Base-by-base conservation (phyloP, 192 early-diverging fungal species). In the Neocallimastix lanati region DNA sequence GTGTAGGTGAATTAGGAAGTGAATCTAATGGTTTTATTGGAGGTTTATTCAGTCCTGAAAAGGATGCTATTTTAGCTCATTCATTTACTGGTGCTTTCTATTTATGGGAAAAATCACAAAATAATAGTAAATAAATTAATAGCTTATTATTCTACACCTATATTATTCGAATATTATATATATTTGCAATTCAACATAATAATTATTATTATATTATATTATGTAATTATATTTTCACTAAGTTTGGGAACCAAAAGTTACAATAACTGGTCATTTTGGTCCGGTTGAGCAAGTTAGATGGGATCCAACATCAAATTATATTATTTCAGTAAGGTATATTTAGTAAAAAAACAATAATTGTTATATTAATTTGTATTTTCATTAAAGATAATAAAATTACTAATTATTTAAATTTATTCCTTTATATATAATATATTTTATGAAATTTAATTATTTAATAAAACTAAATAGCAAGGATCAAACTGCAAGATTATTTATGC, bases 1-100 rank as follows among this genome's bases (percentile, higher is more conserved):
- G 96, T 77, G 88, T 99, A 13, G 96, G 97, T 29, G 96, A 95
- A 80, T 91, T 95, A 76, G 95, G 94, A 28, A 95, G 94, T 0
- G 89, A 86, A 78, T 87, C 90, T 0, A 85, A 93, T 76, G 96
- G 94, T 21, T 94, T 97, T 81, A 92, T 92, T 79, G 94, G 94
- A 80, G 94, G 90, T 0, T 82, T 88, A 25, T 92, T 93, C 78
- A 85, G 88, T 18, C 88, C 91, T 0, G 87, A 90, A 79, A 92
- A 92, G 29, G 85, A 83, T 13, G 79, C 83, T 76, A 85, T 96
- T 29, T 79, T 94, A 18, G 93, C 93, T 0, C 91, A 96, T 80
- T 93, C 93, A 12, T 92, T 93, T 78, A 88, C 91, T 29, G 96
- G 97, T 4, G 90, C 93, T 6, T 88, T 99, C 80, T 92, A 97